phyloP scores from a whole-genome alignment of 129 eudicot genomes.

The Flaveria brownii region DNA sequence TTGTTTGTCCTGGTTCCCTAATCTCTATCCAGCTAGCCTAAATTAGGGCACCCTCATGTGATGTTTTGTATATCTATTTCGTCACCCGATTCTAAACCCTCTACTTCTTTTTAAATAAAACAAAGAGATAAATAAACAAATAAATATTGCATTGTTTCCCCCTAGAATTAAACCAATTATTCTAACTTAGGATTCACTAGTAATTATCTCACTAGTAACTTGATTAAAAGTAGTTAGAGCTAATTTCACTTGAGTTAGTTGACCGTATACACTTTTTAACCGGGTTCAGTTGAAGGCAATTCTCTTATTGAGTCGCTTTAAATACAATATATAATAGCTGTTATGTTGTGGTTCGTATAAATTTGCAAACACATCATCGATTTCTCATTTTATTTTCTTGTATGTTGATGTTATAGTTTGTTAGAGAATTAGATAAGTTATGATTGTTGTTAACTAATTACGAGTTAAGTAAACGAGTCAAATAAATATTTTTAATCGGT shows the following conservation, averaged over 20 bases:
- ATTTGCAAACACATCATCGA: background rate
- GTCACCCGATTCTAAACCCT: background rate
- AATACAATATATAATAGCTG: background rate
- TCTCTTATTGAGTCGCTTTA: background rate
- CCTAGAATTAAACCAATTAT: background rate
- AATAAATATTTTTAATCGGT: background rate
- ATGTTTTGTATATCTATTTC: background rate
- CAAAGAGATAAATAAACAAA: background rate
- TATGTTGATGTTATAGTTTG: background rate
- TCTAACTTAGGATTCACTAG: background rate
- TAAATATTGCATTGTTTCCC: background rate
- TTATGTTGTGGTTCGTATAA: background rate
- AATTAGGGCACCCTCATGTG: slow-evolving; percentile 5
- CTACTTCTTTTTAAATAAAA: background rate
- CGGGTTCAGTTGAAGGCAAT: background rate
- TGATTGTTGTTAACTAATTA: background rate
- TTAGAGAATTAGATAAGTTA: no score
- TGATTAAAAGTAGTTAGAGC: background rate
- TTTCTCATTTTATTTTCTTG: background rate
- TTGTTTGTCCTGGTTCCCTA: slow-evolving; percentile 36
- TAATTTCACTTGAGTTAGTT: background rate
- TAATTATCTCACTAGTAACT: background rate
- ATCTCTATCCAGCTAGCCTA: background rate
- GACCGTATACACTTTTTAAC: background rate
- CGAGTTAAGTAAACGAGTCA: background rate